Conservation (phyloP, 2,329 filamentous ascomycete genomes). For the Zasmidium angulare region DNA sequence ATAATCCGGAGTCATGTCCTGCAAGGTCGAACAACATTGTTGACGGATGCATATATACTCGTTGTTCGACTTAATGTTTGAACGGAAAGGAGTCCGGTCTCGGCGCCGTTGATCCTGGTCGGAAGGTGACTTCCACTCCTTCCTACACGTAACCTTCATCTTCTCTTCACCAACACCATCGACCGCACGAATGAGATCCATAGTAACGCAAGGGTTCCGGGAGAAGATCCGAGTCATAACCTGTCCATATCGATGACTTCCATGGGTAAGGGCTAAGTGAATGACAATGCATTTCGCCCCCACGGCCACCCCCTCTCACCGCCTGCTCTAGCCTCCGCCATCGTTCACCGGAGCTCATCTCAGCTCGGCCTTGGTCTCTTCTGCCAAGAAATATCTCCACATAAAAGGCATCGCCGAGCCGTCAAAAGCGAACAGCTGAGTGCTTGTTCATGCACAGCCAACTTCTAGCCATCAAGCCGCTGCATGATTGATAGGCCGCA, state of each 20-base stretch:
- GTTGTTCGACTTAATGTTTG: too few species aligned
- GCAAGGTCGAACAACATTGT: too few species aligned
- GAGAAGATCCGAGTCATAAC: background rate
- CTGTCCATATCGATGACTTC: too few species aligned
- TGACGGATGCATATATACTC: too few species aligned
- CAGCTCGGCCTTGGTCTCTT: background rate
- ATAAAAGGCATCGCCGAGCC: background rate
- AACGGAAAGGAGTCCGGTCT: too few species aligned
- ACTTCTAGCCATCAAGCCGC: background rate
- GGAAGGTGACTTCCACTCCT: background rate
- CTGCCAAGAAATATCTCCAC: background rate
- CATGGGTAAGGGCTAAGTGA: background rate
- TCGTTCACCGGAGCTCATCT: background rate
- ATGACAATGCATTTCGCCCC: background rate
- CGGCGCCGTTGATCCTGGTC: too few species aligned
- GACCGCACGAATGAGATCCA: background rate
- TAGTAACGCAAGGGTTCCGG: background rate
- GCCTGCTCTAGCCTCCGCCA: background rate
- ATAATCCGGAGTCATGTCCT: too few species aligned
- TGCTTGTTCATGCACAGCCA: background rate
- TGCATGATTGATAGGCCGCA: background rate
- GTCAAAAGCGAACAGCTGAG: background rate
- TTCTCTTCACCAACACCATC: background rate
- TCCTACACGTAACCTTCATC: background rate
- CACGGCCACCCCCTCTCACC: background rate